Evolutionary conservation across 495 filamentous ascomycete genomes (phyloP).

Genomic region (Penicillium maclennaniae): DNA sequence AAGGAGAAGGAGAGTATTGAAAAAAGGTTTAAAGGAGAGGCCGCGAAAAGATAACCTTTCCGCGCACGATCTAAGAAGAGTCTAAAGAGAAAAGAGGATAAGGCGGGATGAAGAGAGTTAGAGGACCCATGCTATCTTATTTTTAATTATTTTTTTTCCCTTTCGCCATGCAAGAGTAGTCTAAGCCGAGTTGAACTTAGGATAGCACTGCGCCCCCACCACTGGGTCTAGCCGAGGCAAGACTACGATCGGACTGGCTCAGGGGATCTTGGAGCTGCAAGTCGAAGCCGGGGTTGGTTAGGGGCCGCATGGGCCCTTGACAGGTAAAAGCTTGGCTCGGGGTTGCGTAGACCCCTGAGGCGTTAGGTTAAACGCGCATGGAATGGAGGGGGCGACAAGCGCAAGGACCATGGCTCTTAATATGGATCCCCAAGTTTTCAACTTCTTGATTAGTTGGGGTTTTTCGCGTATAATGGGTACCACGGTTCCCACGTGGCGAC

Average conservation of each 20-base stretch:
- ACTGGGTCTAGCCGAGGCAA: conserved; percentile 15
- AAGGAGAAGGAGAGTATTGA: neutral
- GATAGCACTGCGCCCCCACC: conserved; percentile 9
- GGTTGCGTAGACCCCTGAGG: conserved; percentile 1
- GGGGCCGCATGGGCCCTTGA: conserved; percentile 5
- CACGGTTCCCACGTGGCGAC: conserved; percentile 27
- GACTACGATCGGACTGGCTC: neutral
- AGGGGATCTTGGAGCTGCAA: conserved; percentile 3
- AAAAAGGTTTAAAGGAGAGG: conserved; percentile 2
- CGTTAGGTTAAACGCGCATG: neutral
- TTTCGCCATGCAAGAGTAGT: neutral
- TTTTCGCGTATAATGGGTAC: conserved; percentile 9
- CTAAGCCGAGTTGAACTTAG: conserved; percentile 12
- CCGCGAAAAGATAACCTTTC: neutral
- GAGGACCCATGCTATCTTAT: neutral
- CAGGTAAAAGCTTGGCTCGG: conserved; percentile 17
- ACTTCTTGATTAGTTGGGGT: neutral
- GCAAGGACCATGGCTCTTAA: neutral
- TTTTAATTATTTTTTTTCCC: neutral
- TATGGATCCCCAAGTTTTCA: too few species aligned
- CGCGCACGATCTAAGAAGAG: conserved; percentile 5
- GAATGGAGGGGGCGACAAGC: too few species aligned
- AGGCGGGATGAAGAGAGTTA: neutral
- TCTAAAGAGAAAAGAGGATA: conserved; percentile 5
- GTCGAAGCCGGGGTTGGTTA: conserved; percentile 1